phyloP scores from a whole-genome alignment of 1,284 basidiomycete species.

The Neolentinus lepideus region DNA sequence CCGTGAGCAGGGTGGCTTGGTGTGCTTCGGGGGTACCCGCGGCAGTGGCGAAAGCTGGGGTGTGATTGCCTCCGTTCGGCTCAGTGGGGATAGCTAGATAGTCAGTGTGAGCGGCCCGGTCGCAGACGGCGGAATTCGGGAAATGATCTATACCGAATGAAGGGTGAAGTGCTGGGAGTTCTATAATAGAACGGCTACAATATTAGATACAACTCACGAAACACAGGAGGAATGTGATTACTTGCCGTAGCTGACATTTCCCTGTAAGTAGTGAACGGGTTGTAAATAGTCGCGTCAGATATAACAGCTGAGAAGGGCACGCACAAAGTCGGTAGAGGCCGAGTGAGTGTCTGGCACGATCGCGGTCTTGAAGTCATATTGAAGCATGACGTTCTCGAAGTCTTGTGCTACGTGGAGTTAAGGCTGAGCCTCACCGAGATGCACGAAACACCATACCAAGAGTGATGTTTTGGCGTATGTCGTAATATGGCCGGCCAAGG shows the following conservation, averaged over 20 bases:
- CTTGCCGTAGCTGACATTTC: slow-evolving; percentile 55
- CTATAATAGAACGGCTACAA: slow-evolving; percentile 4
- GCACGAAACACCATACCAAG: slow-evolving; percentile 24
- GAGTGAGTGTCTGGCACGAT: slow-evolving; percentile 47
- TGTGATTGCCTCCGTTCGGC: slow-evolving; percentile 58
- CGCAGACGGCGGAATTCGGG: too few species aligned
- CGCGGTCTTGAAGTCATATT: slow-evolving; percentile 41
- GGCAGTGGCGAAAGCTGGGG: slow-evolving; percentile 45
- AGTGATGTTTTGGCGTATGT: slow-evolving; percentile 57
- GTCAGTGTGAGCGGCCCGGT: background rate
- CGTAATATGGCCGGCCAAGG: slow-evolving; percentile 34
- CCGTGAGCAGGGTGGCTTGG: slow-evolving; percentile 43
- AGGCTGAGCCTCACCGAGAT: background rate
- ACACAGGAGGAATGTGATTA: background rate
- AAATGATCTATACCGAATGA: slow-evolving; percentile 29
- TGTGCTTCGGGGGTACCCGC: slow-evolving; percentile 51
- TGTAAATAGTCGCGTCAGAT: background rate
- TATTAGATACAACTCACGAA: background rate
- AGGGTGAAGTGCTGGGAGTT: slow-evolving; percentile 28
- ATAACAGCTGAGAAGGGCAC: slow-evolving; percentile 15
- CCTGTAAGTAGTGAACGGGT: too few species aligned
- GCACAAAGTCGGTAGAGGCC: slow-evolving; percentile 70
- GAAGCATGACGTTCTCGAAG: slow-evolving; percentile 43
- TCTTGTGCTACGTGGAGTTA: slow-evolving; percentile 35
- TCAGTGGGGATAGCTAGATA: slow-evolving; percentile 45